Conservation (phyloP, 352 stramenopile genomes). For the Phytophthora kernoviae region DNA sequence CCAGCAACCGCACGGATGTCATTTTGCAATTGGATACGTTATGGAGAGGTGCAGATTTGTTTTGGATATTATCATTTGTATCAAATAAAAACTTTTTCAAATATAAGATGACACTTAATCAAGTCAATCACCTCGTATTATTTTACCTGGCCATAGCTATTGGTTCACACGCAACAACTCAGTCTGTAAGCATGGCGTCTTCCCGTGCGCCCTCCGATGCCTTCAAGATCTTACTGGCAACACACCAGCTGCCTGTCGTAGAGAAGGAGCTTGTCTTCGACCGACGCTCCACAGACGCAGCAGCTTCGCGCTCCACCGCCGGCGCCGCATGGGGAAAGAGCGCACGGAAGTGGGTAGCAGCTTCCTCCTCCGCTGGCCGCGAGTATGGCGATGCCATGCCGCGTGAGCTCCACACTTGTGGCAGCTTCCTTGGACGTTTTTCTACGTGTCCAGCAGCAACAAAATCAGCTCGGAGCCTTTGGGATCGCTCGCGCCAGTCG, state of each 20-base stretch:
- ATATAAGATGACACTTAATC: too few species aligned
- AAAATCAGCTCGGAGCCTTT: constrained; percentile 19
- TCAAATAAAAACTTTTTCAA: too few species aligned
- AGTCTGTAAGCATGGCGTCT: neutral
- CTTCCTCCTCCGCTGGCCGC: neutral
- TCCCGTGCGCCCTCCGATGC: constrained; percentile 5
- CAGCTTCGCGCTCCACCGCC: constrained; percentile 27
- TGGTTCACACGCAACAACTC: neutral
- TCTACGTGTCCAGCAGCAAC: constrained; percentile 33
- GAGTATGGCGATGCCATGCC: constrained; percentile 45
- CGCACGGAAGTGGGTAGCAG: constrained; percentile 43
- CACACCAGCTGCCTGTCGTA: constrained; percentile 46
- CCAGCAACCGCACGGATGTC: constrained; percentile 43
- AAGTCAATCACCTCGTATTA: too few species aligned
- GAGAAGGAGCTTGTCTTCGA: constrained; percentile 36
- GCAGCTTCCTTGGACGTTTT: constrained; percentile 70
- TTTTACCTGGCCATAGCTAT: neutral
- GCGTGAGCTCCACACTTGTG: constrained; percentile 60
- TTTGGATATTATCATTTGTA: too few species aligned
- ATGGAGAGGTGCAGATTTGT: too few species aligned
- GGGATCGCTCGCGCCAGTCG: constrained; percentile 45
- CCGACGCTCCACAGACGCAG: constrained; percentile 16
- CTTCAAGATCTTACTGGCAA: constrained; percentile 54
- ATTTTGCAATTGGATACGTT: neutral
- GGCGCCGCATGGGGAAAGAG: constrained; percentile 61